Conservation (phyloP, 768 basidiomycete genomes). For the Rhizopogon rudus region DNA sequence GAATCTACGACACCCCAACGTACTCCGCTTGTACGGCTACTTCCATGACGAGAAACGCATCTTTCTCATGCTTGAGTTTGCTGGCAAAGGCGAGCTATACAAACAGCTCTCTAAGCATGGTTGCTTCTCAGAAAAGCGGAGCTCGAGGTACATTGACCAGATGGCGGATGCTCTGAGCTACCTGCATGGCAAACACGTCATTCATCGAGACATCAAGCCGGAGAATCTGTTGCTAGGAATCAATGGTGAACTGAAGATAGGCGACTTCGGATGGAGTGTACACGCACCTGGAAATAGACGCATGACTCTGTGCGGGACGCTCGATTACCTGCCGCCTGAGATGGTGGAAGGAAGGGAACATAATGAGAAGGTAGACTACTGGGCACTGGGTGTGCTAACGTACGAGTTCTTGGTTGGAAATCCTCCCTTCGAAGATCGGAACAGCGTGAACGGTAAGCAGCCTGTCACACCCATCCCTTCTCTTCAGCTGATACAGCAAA, state of each 20-base stretch:
- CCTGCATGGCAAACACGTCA: conserved; percentile 93
- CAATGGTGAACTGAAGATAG: conserved; percentile 96
- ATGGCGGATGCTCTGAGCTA: conserved; percentile 96
- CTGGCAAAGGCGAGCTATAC: conserved; percentile 95
- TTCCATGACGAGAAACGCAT: conserved; percentile 98
- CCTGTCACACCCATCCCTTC: neutral
- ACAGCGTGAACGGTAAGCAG: conserved; percentile 64
- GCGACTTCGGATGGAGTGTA: conserved; percentile 98
- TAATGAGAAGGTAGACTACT: conserved; percentile 87
- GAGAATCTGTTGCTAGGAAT: conserved; percentile 94
- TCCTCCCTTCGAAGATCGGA: conserved; percentile 83
- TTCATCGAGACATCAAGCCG: conserved; percentile 98
- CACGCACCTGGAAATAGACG: conserved; percentile 91
- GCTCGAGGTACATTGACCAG: conserved; percentile 89
- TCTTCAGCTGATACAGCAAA: conserved; percentile 3
- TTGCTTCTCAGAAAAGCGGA: conserved; percentile 83
- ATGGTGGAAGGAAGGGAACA: conserved; percentile 96
- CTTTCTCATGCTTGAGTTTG: conserved; percentile 97
- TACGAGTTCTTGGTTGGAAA: conserved; percentile 91
- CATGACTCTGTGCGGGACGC: conserved; percentile 89
- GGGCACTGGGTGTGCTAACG: conserved; percentile 95
- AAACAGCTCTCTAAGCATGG: conserved; percentile 88
- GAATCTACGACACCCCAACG: conserved; percentile 92
- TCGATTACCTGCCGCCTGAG: conserved; percentile 97
- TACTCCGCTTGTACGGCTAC: conserved; percentile 92